Evolutionary conservation across 1,284 basidiomycete species (phyloP).

Genomic region (Stygiomarasmius scandens): DNA sequence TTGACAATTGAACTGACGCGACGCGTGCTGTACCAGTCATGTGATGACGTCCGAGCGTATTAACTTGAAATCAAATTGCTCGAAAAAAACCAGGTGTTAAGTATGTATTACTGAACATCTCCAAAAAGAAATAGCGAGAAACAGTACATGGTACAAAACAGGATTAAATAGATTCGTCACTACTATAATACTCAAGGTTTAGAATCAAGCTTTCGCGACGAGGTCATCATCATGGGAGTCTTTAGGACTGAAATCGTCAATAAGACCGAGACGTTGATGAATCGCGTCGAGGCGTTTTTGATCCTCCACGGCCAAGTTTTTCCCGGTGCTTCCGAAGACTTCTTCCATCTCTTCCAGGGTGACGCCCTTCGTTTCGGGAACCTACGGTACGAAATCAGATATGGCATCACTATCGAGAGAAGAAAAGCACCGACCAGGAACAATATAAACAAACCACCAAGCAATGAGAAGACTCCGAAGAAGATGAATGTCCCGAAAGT

Average conservation of each 20-base stretch:
- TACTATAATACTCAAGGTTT: too few relatives aligned
- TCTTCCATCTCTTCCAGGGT: slow-evolving; percentile 74
- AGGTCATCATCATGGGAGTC: slow-evolving; percentile 22
- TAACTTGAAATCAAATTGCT: too few relatives aligned
- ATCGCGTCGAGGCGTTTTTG: slow-evolving; percentile 57
- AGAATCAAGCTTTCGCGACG: slow-evolving; percentile 9
- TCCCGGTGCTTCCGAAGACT: slow-evolving; percentile 57
- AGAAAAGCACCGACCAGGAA: slow-evolving; percentile 50
- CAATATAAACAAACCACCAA: slow-evolving; percentile 64
- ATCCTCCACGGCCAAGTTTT: slow-evolving; percentile 51
- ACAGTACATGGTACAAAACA: too few relatives aligned
- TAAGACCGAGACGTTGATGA: slow-evolving; percentile 58
- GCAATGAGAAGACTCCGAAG: slow-evolving; percentile 68
- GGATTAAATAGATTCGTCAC: too few relatives aligned
- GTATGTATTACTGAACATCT: too few relatives aligned
- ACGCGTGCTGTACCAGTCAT: too few relatives aligned
- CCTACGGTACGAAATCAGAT: slow-evolving; percentile 31
- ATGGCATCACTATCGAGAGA: not conserved
- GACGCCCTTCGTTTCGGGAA: slow-evolving; percentile 71
- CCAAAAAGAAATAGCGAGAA: too few relatives aligned
- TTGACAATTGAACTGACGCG: too few relatives aligned
- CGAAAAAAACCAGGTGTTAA: too few relatives aligned
- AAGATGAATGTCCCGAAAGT: slow-evolving; percentile 70
- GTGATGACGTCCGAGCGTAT: too few relatives aligned
- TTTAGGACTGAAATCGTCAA: slow-evolving; percentile 17